Evolutionary conservation across 1,284 basidiomycete species (phyloP).

Genomic region (Erythrobasidium hasegawianum): DNA sequence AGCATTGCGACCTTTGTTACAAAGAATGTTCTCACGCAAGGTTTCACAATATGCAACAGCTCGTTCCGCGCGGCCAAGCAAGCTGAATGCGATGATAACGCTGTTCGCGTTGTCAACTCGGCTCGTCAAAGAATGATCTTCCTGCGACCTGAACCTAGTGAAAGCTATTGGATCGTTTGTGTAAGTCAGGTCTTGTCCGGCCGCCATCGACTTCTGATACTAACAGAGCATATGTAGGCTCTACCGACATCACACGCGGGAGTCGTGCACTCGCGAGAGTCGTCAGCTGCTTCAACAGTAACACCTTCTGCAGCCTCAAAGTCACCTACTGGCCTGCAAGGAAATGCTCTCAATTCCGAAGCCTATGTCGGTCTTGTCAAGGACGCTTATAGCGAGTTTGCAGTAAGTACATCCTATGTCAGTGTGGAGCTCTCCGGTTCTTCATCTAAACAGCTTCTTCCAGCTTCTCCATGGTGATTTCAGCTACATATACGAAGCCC

Average conservation of each 20-base stretch:
- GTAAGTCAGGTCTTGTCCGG: not conserved
- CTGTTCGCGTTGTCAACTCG: conserved; percentile 16
- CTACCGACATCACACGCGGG: not conserved
- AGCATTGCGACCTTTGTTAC: too few relatives aligned
- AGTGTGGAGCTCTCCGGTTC: too few relatives aligned
- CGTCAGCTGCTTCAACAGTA: not conserved
- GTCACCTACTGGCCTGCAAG: too few relatives aligned
- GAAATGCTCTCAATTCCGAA: too few relatives aligned
- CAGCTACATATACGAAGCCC: too few relatives aligned
- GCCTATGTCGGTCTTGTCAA: too few relatives aligned
- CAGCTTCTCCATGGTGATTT: too few relatives aligned
- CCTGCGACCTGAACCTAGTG: conserved; percentile 12
- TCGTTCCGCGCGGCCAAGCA: not conserved
- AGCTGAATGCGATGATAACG: not conserved
- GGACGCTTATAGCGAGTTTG: too few relatives aligned
- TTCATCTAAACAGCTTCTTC: too few relatives aligned
- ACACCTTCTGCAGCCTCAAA: not conserved
- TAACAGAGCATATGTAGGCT: not conserved
- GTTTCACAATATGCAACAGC: too few relatives aligned
- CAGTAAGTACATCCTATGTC: too few relatives aligned
- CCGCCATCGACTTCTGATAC: not conserved
- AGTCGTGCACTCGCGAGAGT: not conserved
- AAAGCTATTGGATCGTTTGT: conserved; percentile 22
- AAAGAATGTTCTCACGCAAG: too few relatives aligned
- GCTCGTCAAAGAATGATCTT: conserved; percentile 25